These are phyloP conservation scores for Pseudogymnoascus sp. DNA, from an alignment of 2,329 filamentous ascomycete species.

Conservation along the genomic window DNA sequence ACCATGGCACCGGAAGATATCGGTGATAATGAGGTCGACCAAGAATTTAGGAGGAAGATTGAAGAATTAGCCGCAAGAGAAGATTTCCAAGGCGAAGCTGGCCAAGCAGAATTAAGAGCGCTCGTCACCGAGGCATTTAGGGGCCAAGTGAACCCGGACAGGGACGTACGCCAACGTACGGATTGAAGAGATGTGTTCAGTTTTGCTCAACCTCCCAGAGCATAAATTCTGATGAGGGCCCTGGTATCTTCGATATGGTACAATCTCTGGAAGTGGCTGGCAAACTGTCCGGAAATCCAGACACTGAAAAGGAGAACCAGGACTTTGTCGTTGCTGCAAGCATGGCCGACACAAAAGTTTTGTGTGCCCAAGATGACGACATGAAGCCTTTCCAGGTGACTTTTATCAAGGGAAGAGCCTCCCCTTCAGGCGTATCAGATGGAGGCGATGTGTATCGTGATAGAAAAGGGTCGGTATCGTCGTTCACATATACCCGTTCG, in stretches of 20 bases:
- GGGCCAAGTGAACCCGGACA: constrained; percentile 52
- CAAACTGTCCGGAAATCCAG: constrained; percentile 40
- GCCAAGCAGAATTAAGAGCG: constrained; percentile 68
- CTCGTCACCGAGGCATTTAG: constrained; percentile 73
- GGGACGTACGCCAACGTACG: constrained; percentile 55
- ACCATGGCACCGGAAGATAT: constrained; percentile 60
- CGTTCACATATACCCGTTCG: constrained; percentile 47
- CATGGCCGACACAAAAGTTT: constrained; percentile 36
- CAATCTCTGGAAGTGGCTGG: constrained; percentile 40
- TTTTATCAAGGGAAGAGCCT: constrained; percentile 35
- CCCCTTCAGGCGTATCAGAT: neutral
- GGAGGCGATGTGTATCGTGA: constrained; percentile 55
- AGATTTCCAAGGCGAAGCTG: constrained; percentile 74
- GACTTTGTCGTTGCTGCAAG: constrained; percentile 36
- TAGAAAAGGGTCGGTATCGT: constrained; percentile 59
- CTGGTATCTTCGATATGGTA: constrained; percentile 44
- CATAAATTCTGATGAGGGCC: constrained; percentile 43
- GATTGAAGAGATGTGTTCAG: constrained; percentile 33
- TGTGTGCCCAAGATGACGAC: constrained; percentile 42
- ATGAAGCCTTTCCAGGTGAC: constrained; percentile 54
- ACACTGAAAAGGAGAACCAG: constrained; percentile 49
- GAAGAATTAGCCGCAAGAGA: constrained; percentile 77
- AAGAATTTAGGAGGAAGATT: constrained; percentile 76
- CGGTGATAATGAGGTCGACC: constrained; percentile 59
- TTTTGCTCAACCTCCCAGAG: constrained; percentile 45